Conservation (phyloP, 129 eudicot species). For the Smallanthus sonchifolius region DNA sequence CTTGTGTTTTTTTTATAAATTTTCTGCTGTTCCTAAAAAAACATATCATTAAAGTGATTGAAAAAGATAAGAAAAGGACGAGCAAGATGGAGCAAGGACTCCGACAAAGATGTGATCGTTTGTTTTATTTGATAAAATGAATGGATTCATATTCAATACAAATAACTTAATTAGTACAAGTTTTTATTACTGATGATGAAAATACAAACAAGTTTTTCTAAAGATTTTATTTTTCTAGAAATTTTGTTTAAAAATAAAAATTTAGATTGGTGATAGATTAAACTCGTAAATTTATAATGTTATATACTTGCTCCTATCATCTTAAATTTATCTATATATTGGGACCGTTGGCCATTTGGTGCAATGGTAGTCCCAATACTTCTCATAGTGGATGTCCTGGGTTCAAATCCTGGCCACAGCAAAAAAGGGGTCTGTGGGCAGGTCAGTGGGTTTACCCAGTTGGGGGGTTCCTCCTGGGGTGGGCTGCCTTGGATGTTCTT, state of each 20-base stretch:
- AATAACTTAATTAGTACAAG: not conserved
- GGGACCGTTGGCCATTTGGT: too few species aligned
- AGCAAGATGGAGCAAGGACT: not conserved
- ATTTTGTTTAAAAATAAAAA: not conserved
- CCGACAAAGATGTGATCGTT: not conserved
- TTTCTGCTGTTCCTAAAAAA: too few species aligned
- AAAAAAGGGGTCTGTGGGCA: too few species aligned
- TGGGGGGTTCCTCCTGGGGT: too few species aligned
- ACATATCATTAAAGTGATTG: not conserved
- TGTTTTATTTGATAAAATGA: not conserved
- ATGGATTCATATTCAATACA: not conserved
- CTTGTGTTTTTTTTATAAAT: too few species aligned
- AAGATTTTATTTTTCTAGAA: not conserved
- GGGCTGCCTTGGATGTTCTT: too few species aligned
- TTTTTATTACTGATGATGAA: not conserved
- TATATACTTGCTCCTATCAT: not conserved
- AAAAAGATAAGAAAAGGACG: not conserved
- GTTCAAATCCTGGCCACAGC: too few species aligned
- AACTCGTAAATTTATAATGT: not conserved
- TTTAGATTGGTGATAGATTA: not conserved
- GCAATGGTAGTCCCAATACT: too few species aligned
- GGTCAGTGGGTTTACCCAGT: too few species aligned
- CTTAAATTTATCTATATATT: not conserved
- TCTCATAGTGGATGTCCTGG: too few species aligned
- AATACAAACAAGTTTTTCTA: not conserved